Evolutionary conservation across 2,329 filamentous ascomycete species (phyloP).

Genomic region (Colletotrichum zoysiae): DNA sequence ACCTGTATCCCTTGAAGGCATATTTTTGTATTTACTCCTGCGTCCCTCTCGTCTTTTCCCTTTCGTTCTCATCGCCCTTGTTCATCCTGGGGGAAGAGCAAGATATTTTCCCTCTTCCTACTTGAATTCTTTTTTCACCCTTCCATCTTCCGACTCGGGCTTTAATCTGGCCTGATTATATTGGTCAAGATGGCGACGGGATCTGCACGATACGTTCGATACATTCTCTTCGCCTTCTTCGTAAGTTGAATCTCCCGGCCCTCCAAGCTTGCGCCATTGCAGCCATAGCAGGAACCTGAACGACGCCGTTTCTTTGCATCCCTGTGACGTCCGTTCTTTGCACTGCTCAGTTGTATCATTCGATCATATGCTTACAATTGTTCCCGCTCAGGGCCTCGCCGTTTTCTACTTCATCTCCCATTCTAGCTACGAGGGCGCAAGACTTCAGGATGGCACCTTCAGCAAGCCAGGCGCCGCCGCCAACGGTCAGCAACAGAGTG

Average conservation of each 20-base stretch:
- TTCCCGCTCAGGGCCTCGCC: constrained; percentile 66
- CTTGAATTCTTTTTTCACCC: constrained; percentile 20
- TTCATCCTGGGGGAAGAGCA: constrained; percentile 11
- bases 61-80: neutral
- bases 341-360: neutral
- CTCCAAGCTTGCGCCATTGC: constrained; percentile 5
- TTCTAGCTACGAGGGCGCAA: constrained; percentile 61
- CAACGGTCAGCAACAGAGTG: constrained; percentile 31
- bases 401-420: constrained; percentile 86
- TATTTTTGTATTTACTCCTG: constrained; percentile 20
- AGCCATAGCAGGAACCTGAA: neutral
- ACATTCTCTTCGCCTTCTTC: constrained; percentile 85
- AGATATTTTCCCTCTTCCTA: constrained; percentile 1
- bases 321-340: neutral
- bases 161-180: constrained; percentile 30
- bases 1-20: constrained; percentile 33
- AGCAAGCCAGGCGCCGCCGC: constrained; percentile 61
- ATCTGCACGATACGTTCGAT: constrained; percentile 80
- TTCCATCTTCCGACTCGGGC: neutral
- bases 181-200: constrained; percentile 70
- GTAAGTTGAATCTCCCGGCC: constrained; percentile 64
- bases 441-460: constrained; percentile 38
- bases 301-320: neutral
- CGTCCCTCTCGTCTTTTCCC: neutral
- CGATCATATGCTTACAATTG: constrained; percentile 38